Conservation (phyloP, 1,284 basidiomycete genomes). For the Taiwanofungus camphoratus region DNA sequence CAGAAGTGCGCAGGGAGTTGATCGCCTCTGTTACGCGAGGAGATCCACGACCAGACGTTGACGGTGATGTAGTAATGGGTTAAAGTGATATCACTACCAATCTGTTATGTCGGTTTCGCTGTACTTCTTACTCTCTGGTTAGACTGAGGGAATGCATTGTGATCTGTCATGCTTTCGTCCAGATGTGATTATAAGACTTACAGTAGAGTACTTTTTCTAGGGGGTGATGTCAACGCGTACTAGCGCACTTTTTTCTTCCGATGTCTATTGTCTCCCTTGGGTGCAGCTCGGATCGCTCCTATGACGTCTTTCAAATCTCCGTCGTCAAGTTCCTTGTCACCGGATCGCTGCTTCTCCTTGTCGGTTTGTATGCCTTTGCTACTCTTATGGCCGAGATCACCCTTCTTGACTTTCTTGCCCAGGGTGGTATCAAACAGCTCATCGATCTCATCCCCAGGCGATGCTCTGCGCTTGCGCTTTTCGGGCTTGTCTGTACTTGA, state of each 20-base stretch:
- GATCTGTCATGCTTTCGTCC: too few relatives aligned
- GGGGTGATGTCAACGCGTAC: too few relatives aligned
- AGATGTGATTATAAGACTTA: too few relatives aligned
- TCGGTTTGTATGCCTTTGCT: conserved; percentile 7
- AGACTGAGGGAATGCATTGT: too few relatives aligned
- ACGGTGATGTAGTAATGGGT: conserved; percentile 33
- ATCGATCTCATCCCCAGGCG: conserved; percentile 63
- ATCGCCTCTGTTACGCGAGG: conserved; percentile 69
- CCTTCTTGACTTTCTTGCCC: conserved; percentile 54
- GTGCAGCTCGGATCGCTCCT: conserved; percentile 39
- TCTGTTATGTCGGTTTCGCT: too few relatives aligned
- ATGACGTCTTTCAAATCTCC: conserved; percentile 36
- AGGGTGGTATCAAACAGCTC: conserved; percentile 54
- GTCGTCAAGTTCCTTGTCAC: conserved; percentile 22
- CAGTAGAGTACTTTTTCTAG: too few relatives aligned
- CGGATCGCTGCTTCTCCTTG: conserved; percentile 19
- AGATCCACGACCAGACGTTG: conserved; percentile 49
- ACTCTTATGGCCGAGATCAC: conserved; percentile 27
- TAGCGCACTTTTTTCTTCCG: conserved; percentile 25
- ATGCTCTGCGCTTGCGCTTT: conserved; percentile 24
- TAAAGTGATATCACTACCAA: too few relatives aligned
- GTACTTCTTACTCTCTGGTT: not conserved
- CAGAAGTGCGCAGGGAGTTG: conserved; percentile 88
- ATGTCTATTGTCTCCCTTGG: conserved; percentile 29
- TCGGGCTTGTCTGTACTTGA: conserved; percentile 23